Evolutionary conservation across 768 basidiomycete genomes (phyloP).

Genomic region (Leccinum uliginosum): DNA sequence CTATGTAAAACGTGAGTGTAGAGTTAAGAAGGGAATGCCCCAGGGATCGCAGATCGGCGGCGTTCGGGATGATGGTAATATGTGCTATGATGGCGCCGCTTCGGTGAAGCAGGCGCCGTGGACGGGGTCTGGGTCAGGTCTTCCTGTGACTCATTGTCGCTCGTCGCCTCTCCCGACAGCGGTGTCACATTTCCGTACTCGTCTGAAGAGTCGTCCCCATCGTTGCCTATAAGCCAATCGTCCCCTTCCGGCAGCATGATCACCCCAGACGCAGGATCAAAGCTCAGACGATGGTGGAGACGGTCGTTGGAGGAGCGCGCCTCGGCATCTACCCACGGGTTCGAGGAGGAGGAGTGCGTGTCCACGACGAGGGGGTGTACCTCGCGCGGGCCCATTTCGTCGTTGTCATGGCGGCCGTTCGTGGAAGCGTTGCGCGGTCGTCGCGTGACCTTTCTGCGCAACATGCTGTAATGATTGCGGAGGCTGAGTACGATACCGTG

Average conservation of each 20-base stretch:
- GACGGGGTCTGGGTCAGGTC: conserved; percentile 16
- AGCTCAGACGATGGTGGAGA: conserved; percentile 64
- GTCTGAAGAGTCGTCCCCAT: conserved; percentile 37
- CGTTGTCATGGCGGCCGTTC: conserved; percentile 13
- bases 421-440: background rate
- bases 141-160: conserved; percentile 19
- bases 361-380: conserved; percentile 26
- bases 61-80: conserved; percentile 87
- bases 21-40: conserved; percentile 43
- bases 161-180: conserved; percentile 17
- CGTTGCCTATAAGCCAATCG: conserved; percentile 59
- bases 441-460: conserved; percentile 34
- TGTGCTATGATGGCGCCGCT: conserved; percentile 68
- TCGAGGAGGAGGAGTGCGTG: conserved; percentile 26
- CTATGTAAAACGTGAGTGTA: background rate
- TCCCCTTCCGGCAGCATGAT: conserved; percentile 81
- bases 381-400: conserved; percentile 3
- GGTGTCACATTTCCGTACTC: conserved; percentile 37
- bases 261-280: conserved; percentile 81
- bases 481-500: conserved; percentile 81
- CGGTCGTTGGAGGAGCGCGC: conserved; percentile 26
- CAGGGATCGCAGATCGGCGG: conserved; percentile 48
- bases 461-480: conserved; percentile 61
- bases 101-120: conserved; percentile 33
- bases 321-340: conserved; percentile 59